Conservation (phyloP, 2,329 filamentous ascomycete genomes). For the Dothideomycetes sp. region DNA sequence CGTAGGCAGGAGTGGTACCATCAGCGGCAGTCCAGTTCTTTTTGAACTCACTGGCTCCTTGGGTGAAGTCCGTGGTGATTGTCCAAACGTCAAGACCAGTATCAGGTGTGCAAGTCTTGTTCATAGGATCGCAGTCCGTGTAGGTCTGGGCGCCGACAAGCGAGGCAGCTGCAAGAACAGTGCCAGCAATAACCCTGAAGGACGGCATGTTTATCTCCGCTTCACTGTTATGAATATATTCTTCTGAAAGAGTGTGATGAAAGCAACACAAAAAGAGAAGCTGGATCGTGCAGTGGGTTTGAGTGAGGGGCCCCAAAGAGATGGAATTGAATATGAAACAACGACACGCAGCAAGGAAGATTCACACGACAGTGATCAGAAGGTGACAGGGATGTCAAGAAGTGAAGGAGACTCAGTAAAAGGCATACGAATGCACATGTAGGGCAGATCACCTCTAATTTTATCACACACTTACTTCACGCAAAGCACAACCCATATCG, state of each 20-base stretch:
- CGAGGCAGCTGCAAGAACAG: slow-evolving; percentile 25
- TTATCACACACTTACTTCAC: too few relatives aligned
- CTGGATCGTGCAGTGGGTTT: too few relatives aligned
- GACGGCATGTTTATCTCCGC: slow-evolving; percentile 17
- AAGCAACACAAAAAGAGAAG: too few relatives aligned
- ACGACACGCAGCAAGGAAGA: background rate
- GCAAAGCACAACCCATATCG: too few relatives aligned
- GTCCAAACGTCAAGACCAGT: slow-evolving; percentile 54
- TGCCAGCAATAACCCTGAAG: slow-evolving; percentile 18
- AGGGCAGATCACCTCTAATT: too few relatives aligned
- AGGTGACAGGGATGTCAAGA: background rate
- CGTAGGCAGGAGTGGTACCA: slow-evolving; percentile 50
- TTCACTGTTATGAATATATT: background rate
- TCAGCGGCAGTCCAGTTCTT: slow-evolving; percentile 42
- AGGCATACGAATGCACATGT: too few relatives aligned
- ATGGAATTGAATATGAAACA: too few relatives aligned
- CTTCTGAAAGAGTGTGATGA: background rate
- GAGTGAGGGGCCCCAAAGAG: too few relatives aligned
- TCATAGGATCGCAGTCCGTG: slow-evolving; percentile 66
- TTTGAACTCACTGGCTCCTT: slow-evolving; percentile 43
- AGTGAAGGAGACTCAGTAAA: too few relatives aligned
- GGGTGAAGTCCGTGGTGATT: slow-evolving; percentile 44
- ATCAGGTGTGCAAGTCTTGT: slow-evolving; percentile 54
- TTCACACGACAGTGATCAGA: background rate
- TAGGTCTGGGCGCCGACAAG: slow-evolving; percentile 59